Conservation (phyloP, 2,329 filamentous ascomycete species). For the Dothidotthia symphoricarpi region DNA sequence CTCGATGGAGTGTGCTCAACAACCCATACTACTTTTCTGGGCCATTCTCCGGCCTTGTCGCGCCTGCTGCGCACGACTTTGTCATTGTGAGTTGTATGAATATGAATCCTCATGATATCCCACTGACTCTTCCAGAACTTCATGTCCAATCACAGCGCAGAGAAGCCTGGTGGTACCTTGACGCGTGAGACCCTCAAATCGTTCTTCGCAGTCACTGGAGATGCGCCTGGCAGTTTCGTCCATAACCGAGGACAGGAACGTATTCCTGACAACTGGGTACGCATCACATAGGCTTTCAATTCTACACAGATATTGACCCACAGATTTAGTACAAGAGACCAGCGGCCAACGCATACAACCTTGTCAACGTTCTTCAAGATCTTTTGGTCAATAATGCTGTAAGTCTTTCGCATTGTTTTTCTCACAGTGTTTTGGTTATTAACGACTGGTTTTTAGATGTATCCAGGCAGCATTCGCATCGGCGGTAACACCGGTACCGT, state of each 20-base stretch:
- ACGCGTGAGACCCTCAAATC: conserved; percentile 17
- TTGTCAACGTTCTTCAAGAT: conserved; percentile 8
- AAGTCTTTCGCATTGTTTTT: background rate
- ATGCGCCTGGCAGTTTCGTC: conserved; percentile 16
- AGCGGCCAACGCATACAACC: conserved; percentile 6
- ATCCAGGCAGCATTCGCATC: conserved; percentile 15
- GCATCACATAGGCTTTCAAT: too few species aligned
- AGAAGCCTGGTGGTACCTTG: conserved; percentile 20
- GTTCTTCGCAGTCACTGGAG: conserved; percentile 19
- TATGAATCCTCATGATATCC: background rate
- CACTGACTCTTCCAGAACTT: conserved; percentile 7
- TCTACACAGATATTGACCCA: too few species aligned
- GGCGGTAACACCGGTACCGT: conserved; percentile 22
- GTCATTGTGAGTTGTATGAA: conserved; percentile 3
- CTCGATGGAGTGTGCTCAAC: conserved; percentile 17
- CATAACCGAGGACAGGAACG: conserved; percentile 18
- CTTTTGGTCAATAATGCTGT: conserved; percentile 14
- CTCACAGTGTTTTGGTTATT: background rate
- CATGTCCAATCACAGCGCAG: conserved; percentile 22
- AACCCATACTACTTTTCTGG: conserved; percentile 19
- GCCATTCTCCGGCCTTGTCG: conserved; percentile 17
- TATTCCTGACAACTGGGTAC: conserved; percentile 25
- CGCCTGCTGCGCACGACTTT: conserved; percentile 17
- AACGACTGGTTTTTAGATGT: conserved; percentile 8
- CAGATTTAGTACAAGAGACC: conserved; percentile 12